Percentiles rank a stretch among this genome's conserved stretches.
Conservation (phyloP, 768 basidiomycete genomes). For the Lactifluus subvellereus region DNA sequence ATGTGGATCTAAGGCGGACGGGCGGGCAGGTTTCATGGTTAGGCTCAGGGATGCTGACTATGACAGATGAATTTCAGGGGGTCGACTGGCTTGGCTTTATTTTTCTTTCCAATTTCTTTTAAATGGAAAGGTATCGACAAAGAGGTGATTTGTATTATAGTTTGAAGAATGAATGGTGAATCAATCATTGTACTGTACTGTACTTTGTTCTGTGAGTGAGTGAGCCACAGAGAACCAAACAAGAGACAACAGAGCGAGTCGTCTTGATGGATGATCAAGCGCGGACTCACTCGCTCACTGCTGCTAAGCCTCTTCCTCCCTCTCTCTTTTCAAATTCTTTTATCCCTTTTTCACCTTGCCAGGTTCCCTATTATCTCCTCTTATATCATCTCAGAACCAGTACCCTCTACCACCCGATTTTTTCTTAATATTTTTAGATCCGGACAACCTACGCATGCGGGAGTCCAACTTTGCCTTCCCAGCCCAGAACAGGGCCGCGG, state of each 20-base stretch:
- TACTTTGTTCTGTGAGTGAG: too few species aligned
- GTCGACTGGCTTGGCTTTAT: not conserved
- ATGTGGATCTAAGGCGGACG: not conserved
- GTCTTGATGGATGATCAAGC: conserved; percentile 25
- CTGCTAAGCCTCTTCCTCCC: conserved; percentile 1
- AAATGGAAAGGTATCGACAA: not conserved
- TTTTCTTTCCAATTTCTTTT: not conserved
- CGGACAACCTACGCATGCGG: conserved; percentile 50
- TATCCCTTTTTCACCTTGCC: not conserved
- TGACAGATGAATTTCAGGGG: not conserved
- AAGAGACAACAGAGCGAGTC: conserved; percentile 9
- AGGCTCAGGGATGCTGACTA: not conserved
- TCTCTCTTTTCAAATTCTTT: not conserved
- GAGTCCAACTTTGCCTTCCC: conserved; percentile 96
- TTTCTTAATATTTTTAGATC: conserved; percentile 4
- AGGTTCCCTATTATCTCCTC: not conserved
- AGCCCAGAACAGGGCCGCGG: conserved; percentile 89
- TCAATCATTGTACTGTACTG: not conserved
- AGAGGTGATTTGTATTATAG: not conserved
- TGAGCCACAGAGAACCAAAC: conserved; percentile 15
- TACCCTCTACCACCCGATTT: not conserved
- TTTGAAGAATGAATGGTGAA: not conserved
- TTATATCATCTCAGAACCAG: not conserved
- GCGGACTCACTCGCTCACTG: conserved; percentile 1
- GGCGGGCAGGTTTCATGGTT: not conserved